Conservation (phyloP, 306 rosid genomes). For the Fragaria vesca region DNA sequence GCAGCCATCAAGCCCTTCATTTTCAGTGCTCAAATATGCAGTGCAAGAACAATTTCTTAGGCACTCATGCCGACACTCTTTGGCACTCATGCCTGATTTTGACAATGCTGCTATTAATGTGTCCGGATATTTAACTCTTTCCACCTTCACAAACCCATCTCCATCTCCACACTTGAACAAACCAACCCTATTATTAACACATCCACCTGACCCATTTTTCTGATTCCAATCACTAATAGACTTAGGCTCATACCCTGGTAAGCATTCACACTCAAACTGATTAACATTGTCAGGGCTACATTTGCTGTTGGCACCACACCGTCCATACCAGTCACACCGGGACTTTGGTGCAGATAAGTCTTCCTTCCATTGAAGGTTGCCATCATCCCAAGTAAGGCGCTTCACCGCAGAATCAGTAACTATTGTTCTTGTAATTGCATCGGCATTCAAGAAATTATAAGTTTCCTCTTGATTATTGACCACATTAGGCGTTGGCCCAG, state of each 20-base stretch:
- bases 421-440: neutral
- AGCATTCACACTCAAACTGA: constrained; percentile 38
- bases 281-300: constrained; percentile 39
- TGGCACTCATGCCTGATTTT: constrained; percentile 12
- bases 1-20: constrained; percentile 37
- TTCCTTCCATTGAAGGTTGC: neutral
- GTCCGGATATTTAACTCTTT: constrained; percentile 45
- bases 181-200: constrained; percentile 35
- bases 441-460: too few relatives aligned
- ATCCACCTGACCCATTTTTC: constrained; percentile 47
- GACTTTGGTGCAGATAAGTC: constrained; percentile 6
- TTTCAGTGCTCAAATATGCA: constrained; percentile 35
- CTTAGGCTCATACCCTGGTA: constrained; percentile 54
- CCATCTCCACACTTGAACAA: constrained; percentile 35
- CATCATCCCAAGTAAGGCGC: neutral
- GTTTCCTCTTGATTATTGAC: neutral
- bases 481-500: neutral
- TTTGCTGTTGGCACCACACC: constrained; percentile 44
- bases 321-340: constrained; percentile 43
- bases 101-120: constrained; percentile 28
- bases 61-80: constrained; percentile 40
- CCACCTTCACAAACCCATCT: constrained; percentile 46
- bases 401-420: neutral
- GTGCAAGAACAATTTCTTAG: constrained; percentile 48
- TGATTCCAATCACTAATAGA: constrained; percentile 31